Evolutionary conservation across 2,329 filamentous ascomycete genomes (phyloP), one percentile per base, ranked within the genome.

Genomic region (Plenodomus lindquistii): DNA sequence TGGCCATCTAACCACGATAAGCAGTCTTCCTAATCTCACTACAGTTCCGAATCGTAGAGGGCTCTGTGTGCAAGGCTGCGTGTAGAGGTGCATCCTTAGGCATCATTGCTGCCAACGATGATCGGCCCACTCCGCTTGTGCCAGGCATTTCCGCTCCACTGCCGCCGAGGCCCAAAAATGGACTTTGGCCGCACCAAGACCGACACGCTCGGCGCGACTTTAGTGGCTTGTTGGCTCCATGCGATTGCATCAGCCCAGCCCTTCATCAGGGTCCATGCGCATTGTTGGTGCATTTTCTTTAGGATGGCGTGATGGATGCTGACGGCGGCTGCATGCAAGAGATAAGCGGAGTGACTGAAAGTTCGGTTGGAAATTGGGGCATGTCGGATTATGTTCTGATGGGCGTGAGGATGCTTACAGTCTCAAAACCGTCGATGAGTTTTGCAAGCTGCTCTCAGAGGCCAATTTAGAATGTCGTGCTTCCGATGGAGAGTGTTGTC

Each of bases 191-290:
- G 34, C 22, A 49, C 55, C 57, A 55, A 62, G 60, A 29, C 52
- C 48, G 48, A 48, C 22, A 16, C 5, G 17, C 57, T 59, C 29
- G 58, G 57, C 60, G 57, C 54, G 42, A 18, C 5, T 11, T 17
- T 38, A 45, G 42, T 35, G 40, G 45, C 36, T 41, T 21, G 8
- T 17, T 42, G 31, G 48, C 38, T 44, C 21, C 34, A 29, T 29
- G 36, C 34, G n/a, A 48, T 49, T 47, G 52, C 62, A 56, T 64
- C 60, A 63, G 62, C 60, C 62, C 43, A 65, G 62, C 48, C 7
- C 49, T 49, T 44, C 11, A 15, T 15, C 35, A 31, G 15, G 10
- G 15, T 15, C 11, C 11, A 31, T 11, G 27, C 27, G 22, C 22
- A 24, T 6, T 15, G 27, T 29, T 47, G 43, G 44, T 36, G 34